Conservation (phyloP, 768 basidiomycete species). For the Phaffia australis region DNA sequence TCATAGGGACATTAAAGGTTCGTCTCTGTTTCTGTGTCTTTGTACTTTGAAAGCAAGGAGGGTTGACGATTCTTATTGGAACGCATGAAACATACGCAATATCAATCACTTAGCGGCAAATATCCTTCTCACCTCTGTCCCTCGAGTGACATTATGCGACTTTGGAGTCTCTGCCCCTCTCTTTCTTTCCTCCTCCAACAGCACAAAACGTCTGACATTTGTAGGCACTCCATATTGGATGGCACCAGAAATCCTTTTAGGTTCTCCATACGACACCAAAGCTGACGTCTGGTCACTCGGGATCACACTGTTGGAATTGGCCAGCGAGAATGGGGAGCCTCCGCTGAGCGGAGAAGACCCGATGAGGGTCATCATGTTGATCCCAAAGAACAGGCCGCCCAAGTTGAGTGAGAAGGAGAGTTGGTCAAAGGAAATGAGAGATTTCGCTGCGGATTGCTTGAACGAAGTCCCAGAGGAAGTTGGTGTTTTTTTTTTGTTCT, state of each 20-base stretch:
- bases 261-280: slow-evolving; percentile 88
- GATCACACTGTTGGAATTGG: slow-evolving; percentile 92
- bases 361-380: slow-evolving; percentile 75
- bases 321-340: slow-evolving; percentile 66
- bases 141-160: slow-evolving; percentile 90
- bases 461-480: slow-evolving; percentile 72
- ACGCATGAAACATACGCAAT: not conserved
- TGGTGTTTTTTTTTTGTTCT: slow-evolving; percentile 30
- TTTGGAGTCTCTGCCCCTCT: slow-evolving; percentile 89
- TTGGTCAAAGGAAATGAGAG: slow-evolving; percentile 68
- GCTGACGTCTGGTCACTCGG: slow-evolving; percentile 98
- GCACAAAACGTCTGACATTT: slow-evolving; percentile 88
- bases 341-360: slow-evolving; percentile 71
- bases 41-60: not conserved
- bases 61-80: not conserved
- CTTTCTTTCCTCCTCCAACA: slow-evolving; percentile 54
- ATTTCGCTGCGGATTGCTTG: slow-evolving; percentile 74
- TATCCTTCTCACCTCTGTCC: slow-evolving; percentile 66
- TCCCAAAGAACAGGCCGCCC: slow-evolving; percentile 74
- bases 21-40: slow-evolving; percentile 19
- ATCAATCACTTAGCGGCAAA: slow-evolving; percentile 57
- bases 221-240: slow-evolving; percentile 99
- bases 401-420: slow-evolving; percentile 61
- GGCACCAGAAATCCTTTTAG: slow-evolving; percentile 91
- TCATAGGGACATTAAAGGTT: slow-evolving; percentile 84